These are phyloP conservation scores for Cryptococcus sp. DNA, from an alignment of 1,284 basidiomycete species.

Conservation along the genomic window DNA sequence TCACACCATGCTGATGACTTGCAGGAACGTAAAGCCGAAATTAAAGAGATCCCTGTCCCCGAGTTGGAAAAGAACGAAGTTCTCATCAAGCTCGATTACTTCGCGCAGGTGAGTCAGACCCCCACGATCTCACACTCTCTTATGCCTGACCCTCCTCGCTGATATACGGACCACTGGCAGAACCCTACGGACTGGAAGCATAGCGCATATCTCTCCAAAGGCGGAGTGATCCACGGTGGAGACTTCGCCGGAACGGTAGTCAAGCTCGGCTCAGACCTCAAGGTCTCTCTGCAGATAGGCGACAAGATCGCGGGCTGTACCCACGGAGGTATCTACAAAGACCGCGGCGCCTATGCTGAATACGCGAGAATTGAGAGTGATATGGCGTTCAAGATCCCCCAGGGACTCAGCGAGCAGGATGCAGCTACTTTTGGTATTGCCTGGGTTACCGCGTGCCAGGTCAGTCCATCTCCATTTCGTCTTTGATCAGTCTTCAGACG, in stretches of 20 bases:
- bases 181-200: conserved; percentile 52
- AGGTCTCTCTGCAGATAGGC: conserved; percentile 50
- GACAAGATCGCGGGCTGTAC: conserved; percentile 57
- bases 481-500: too few relatives aligned
- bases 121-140: not conserved
- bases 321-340: conserved; percentile 53
- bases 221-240: conserved; percentile 53
- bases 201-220: conserved; percentile 31
- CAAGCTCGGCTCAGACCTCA: conserved; percentile 48
- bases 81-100: conserved; percentile 49
- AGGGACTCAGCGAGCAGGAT: conserved; percentile 45
- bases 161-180: conserved; percentile 15
- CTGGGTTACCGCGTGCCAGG: conserved; percentile 51
- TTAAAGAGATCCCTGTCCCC: conserved; percentile 41
- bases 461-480: conserved; percentile 7
- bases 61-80: conserved; percentile 42
- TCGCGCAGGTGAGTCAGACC: conserved; percentile 31
- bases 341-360: conserved; percentile 52
- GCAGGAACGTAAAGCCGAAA: conserved; percentile 17
- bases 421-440: conserved; percentile 54
- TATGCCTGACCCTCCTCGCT: not conserved
- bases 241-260: conserved; percentile 58
- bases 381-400: conserved; percentile 33
- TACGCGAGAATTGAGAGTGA: conserved; percentile 48
- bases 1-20: not conserved